Evolutionary conservation across 257 asterid genomes (phyloP), one percentile per base, ranked within the genome.

Genomic region (Cynanchum wilfordii): DNA sequence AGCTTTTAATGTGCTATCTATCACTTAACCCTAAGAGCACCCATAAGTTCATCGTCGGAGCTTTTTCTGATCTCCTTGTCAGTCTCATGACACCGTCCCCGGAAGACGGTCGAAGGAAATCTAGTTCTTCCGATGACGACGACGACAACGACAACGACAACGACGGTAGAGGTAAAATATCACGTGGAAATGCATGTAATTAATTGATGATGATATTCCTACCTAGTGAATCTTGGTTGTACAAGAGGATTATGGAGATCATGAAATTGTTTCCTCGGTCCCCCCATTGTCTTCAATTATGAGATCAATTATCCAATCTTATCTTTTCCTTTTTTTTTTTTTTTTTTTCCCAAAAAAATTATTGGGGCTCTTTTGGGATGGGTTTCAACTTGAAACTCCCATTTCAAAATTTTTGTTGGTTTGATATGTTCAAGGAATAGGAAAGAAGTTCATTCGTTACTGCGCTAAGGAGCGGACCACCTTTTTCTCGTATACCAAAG

Each of bases 21-120:
- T 79, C 95, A 0, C 75, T 95, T 22, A 95, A 95, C 81, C 98
- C 97, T 12, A 87, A 87, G 67, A 86, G 86, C 80, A 88, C 94
- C 4, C 98, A 92, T 82, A 92, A 95, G 58, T 92, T 82, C 82
- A 92, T 95, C 73, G 85, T 95, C 76, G 87, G 88, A 42, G 99
- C 99, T 29, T 95, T 92, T 83, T 86, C 96, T 33, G 96, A 90
- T 70, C 96, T 95, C 24, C 83, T 95, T 36, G 92, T 95, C 78
- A 75, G 83, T 79, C 90, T 94, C 80, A 79, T 90, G 81, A 44
- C 86, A 11, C 44, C 82, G 49, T 0, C 73, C 11, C 63, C 70
- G 49, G 82, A 79, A 45, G 75, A 76, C 36, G 75, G 56, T 29
- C 58, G 65, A 83, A 82, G 84, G 84, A 78, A 74, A 68, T 74